These are phyloP conservation scores for Ophiostoma ulmi DNA, from an alignment of 2,329 filamentous ascomycete species.

Conservation along the genomic window DNA sequence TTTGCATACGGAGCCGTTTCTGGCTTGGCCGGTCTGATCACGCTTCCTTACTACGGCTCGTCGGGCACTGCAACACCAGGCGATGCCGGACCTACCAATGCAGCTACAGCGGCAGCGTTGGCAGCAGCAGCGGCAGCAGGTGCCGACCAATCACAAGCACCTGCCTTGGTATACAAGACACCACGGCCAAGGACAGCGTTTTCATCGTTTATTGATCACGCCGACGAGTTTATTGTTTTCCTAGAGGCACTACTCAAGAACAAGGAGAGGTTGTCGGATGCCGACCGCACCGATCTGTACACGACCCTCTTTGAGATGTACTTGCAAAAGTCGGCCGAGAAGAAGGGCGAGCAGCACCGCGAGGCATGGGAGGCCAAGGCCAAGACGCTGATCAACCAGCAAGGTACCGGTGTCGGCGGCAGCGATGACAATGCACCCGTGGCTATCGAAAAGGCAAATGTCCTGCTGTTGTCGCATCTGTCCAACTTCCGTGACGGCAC, in stretches of 20 bases:
- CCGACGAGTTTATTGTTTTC: slow-evolving; percentile 86
- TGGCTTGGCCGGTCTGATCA: slow-evolving; percentile 74
- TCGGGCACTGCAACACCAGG: slow-evolving; percentile 36
- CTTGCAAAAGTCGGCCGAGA: slow-evolving; percentile 75
- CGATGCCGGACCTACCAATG: background rate
- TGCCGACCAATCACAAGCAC: background rate
- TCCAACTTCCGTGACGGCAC: slow-evolving; percentile 87
- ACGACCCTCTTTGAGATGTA: slow-evolving; percentile 99
- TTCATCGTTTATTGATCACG: slow-evolving; percentile 91
- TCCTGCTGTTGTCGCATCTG: slow-evolving; percentile 85
- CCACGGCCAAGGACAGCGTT: slow-evolving; percentile 86
- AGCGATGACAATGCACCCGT: slow-evolving; percentile 43
- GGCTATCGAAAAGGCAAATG: slow-evolving; percentile 90
- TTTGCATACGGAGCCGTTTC: slow-evolving; percentile 59
- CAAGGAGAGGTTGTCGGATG: slow-evolving; percentile 58
- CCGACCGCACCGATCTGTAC: slow-evolving; percentile 79
- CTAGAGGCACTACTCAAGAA: slow-evolving; percentile 77
- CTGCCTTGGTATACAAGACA: slow-evolving; percentile 58
- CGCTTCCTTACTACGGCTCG: slow-evolving; percentile 77
- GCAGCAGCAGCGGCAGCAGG: background rate
- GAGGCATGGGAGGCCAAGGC: slow-evolving; percentile 87
- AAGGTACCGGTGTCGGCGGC: slow-evolving; percentile 44
- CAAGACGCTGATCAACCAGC: slow-evolving; percentile 64
- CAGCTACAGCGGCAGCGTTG: background rate
- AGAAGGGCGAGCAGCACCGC: slow-evolving; percentile 60